phyloP scores from a whole-genome alignment of 2,329 filamentous ascomycete species.

The Fusarium buharicum region DNA sequence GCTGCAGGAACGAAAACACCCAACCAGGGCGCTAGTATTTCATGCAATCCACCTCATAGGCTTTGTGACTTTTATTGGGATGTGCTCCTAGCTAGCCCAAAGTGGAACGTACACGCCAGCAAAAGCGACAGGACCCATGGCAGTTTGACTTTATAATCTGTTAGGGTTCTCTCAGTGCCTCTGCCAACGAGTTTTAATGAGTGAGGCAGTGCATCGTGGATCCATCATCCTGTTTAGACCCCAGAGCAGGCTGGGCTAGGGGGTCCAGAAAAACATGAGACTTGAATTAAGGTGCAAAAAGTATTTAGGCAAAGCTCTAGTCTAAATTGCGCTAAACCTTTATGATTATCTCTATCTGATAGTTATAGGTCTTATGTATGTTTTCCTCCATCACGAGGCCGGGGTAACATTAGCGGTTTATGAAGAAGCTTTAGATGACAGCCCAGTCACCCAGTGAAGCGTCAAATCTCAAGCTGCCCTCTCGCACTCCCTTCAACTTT shows the following conservation, averaged over 20 bases:
- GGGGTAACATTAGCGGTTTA: neutral
- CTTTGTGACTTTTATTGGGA: constrained; percentile 33
- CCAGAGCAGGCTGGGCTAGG: no score
- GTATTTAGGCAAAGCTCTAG: no score
- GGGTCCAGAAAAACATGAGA: no score
- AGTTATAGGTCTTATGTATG: no score
- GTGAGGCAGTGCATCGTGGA: constrained; percentile 2
- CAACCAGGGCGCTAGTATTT: constrained; percentile 31
- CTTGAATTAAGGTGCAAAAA: no score
- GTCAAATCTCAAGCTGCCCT: constrained; percentile 21
- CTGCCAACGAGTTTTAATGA: neutral
- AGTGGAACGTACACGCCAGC: constrained; percentile 2
- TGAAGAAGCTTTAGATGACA: constrained; percentile 11
- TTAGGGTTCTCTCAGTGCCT: constrained; percentile 1
- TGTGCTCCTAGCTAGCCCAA: constrained; percentile 31
- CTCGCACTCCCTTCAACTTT: constrained; percentile 3
- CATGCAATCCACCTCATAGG: constrained; percentile 24
- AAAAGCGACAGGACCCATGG: constrained; percentile 11
- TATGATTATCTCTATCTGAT: no score
- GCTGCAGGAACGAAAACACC: constrained; percentile 30
- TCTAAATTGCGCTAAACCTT: no score
- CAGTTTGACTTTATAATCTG: neutral
- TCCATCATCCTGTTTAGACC: neutral
- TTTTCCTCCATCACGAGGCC: no score
- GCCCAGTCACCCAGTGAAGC: constrained; percentile 30